Evolutionary conservation across 257 asterid genomes (phyloP), one percentile per base, ranked within the genome.

Genomic region (Gentiana macrophylla): DNA sequence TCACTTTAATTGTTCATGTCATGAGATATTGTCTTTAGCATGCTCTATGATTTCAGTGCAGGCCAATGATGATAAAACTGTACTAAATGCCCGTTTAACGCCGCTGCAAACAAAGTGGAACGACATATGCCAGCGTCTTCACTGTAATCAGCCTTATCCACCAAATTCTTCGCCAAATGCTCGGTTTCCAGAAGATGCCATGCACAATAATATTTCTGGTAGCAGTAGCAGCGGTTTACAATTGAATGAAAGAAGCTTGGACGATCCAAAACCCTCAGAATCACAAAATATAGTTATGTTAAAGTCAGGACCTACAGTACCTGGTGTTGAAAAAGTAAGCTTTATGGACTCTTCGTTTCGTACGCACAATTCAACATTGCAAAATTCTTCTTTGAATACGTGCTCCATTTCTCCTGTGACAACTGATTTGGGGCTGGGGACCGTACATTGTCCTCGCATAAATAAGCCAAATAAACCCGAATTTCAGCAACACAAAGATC

Each of bases 351-450:
- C 74, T 8, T 49, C 72, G 35, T 9, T 36, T 56, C 57, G 67
- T 67, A 72, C 50, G 55, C 53, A 43, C 43, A 65, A 57, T 54
- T 60, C 6, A 52, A 65, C 58, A 56, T 36, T 58, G n/a, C 61
- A 77, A 37, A 50, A 55, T 55, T 72, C 72, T 58, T 67, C 49
- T 36, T 48, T 62, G 43, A 47, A 67, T 10, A 53, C 74, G 35
- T 69, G 79, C 49, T 69, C 77, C 34, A 56, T 35, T 52, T 62
- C 75, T 43, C 48, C 77, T 32, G 84, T 86, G 65, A 70, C 84
- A 67, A 90, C 97, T 24, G 90, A 86, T 74, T 79, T 90, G 84
- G 85, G 79, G 51, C 89, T 86, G 32, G 98, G 95, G 71, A 77
- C 86, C 56, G 59, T 77, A 59, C 70, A 66, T 55, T 63, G 72